phyloP scores from a whole-genome alignment of 768 basidiomycete species.

The Russula emetica region DNA sequence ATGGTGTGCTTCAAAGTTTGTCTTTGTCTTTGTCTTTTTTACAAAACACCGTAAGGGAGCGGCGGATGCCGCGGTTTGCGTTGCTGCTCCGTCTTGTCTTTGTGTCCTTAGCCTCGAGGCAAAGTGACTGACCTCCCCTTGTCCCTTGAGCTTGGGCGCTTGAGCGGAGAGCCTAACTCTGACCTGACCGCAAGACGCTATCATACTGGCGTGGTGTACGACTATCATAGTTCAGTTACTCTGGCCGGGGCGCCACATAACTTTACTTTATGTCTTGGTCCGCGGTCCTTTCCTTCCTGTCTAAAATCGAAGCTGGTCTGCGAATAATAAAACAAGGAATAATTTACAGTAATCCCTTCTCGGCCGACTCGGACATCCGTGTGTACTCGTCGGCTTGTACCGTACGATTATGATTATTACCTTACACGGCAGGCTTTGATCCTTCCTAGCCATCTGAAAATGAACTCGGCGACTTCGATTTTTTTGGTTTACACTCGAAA shows the following conservation, averaged over 20 bases:
- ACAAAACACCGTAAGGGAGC: not conserved
- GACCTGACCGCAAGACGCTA: not conserved
- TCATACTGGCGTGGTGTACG: not conserved
- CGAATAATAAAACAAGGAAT: not conserved
- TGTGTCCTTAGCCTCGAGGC: not conserved
- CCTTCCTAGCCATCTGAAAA: not conserved
- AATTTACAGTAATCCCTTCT: no score
- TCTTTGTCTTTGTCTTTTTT: not conserved
- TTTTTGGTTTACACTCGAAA: not conserved
- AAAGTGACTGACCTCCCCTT: not conserved
- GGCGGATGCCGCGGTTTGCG: not conserved
- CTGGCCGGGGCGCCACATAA: slow-evolving; percentile 1
- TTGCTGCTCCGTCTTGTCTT: not conserved
- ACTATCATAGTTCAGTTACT: not conserved
- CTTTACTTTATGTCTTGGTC: not conserved
- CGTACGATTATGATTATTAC: not conserved
- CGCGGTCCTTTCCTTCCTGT: not conserved
- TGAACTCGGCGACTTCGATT: not conserved
- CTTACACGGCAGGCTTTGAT: not conserved
- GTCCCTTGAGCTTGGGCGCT: not conserved
- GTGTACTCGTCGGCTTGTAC: not conserved
- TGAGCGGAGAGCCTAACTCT: not conserved
- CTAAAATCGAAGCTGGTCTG: not conserved
- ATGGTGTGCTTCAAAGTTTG: no score
- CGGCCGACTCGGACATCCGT: not conserved